A percentile compares a stretch with the other conserved stretches of the same genome.
These are phyloP conservation scores for Beauveria rudraprayagi DNA, from an alignment of 2,329 filamentous ascomycete species.

Conservation along the genomic window DNA sequence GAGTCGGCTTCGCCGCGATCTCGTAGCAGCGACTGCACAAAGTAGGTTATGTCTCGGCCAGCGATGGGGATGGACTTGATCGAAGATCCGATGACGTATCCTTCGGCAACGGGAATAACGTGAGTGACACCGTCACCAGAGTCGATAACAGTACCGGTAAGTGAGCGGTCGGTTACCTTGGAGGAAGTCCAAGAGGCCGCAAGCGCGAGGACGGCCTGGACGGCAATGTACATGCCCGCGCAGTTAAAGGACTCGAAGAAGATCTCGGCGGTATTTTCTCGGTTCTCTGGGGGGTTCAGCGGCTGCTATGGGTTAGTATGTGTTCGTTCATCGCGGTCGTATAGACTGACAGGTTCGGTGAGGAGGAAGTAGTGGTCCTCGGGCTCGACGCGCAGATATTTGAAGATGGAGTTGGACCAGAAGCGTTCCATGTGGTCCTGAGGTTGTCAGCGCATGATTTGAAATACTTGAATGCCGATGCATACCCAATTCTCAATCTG, in stretches of 20 bases:
- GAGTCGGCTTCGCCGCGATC: conserved; percentile 96
- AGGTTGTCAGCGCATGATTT: conserved; percentile 21
- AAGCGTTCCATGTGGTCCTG: conserved; percentile 99
- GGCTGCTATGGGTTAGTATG: conserved; percentile 47
- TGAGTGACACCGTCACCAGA: conserved; percentile 98
- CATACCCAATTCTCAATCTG: conserved; percentile 98
- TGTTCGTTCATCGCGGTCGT: neutral
- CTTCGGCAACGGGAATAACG: conserved; percentile 96
- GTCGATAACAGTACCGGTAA: conserved; percentile 97
- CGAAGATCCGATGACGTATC: conserved; percentile 96
- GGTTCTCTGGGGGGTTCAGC: conserved; percentile 95
- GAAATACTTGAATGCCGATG: neutral
- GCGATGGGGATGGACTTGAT: conserved; percentile 99
- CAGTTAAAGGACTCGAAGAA: conserved; percentile 99
- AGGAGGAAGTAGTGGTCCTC: conserved; percentile 98
- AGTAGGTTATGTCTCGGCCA: conserved; percentile 96
- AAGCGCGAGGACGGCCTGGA: conserved; percentile 92
- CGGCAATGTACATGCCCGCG: conserved; percentile 95
- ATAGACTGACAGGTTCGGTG: conserved; percentile 74
- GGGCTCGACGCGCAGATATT: conserved; percentile 94
- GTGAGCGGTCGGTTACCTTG: conserved; percentile 90
- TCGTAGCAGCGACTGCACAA: conserved; percentile 90
- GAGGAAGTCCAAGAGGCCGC: conserved; percentile 98
- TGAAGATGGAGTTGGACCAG: conserved; percentile 99
- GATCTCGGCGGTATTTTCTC: conserved; percentile 97